Evolutionary conservation across 2,329 filamentous ascomycete species (phyloP).

Genomic region (Colletotrichum sp.): DNA sequence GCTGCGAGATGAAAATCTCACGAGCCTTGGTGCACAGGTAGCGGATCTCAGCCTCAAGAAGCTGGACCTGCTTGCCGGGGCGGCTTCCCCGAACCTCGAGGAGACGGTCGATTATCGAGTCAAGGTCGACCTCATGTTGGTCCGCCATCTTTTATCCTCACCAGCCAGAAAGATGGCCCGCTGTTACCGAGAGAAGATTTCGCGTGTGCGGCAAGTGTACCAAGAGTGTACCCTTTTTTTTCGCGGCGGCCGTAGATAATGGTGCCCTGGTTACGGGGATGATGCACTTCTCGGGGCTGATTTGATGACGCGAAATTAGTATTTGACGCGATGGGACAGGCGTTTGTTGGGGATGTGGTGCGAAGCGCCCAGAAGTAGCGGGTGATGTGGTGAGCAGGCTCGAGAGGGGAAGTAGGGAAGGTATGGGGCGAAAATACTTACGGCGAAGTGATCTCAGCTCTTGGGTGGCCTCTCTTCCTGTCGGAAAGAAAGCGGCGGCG

Average conservation of each 20-base stretch:
- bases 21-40: slow-evolving; percentile 98
- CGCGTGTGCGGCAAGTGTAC: slow-evolving; percentile 10
- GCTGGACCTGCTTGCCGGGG: slow-evolving; percentile 97
- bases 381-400: slow-evolving; percentile 3
- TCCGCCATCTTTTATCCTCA: slow-evolving; percentile 61
- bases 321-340: background rate
- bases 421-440: slow-evolving; percentile 1
- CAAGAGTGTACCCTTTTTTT: background rate
- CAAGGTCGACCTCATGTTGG: slow-evolving; percentile 91
- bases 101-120: slow-evolving; percentile 98
- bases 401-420: slow-evolving; percentile 1
- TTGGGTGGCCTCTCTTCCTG: slow-evolving; percentile 15
- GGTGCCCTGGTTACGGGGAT: slow-evolving; percentile 18
- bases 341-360: background rate
- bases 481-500: slow-evolving; percentile 6
- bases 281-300: slow-evolving; percentile 26
- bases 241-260: slow-evolving; percentile 18
- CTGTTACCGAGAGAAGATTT: slow-evolving; percentile 29
- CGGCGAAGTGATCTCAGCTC: slow-evolving; percentile 25
- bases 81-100: slow-evolving; percentile 97
- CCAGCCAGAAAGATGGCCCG: slow-evolving; percentile 49
- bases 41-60: slow-evolving; percentile 94
- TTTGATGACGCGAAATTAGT: background rate
- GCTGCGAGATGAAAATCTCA: slow-evolving; percentile 99
- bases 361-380: background rate